These are phyloP conservation scores for Maudiozyma serrabonitensis DNA, from an alignment of 805 yeast species.

Conservation along the genomic window DNA sequence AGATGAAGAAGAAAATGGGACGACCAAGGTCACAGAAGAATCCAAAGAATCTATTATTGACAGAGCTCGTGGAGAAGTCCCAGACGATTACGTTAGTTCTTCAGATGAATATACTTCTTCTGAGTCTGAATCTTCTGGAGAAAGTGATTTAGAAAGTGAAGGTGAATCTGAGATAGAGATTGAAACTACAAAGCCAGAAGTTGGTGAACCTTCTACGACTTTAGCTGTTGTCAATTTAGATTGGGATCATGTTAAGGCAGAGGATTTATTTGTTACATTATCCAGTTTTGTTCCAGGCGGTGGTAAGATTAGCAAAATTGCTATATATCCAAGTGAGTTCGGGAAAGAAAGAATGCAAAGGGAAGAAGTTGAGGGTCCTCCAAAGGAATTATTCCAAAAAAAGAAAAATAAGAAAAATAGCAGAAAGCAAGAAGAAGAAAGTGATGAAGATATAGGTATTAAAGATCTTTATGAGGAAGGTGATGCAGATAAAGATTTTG, in stretches of 20 bases:
- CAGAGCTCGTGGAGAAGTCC: conserved; percentile 64
- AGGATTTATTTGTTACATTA: conserved; percentile 83
- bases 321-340: conserved; percentile 79
- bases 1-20: conserved; percentile 22
- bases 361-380: conserved; percentile 90
- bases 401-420: conserved; percentile 31
- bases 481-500: conserved; percentile 75
- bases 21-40: conserved; percentile 12
- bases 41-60: conserved; percentile 28
- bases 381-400: conserved; percentile 63
- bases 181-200: conserved; percentile 54
- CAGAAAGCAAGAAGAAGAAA: conserved; percentile 33
- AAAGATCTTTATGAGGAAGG: conserved; percentile 68
- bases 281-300: conserved; percentile 71
- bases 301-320: conserved; percentile 58
- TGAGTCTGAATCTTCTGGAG: conserved; percentile 35
- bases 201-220: conserved; percentile 73
- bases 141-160: conserved; percentile 36
- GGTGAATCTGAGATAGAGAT: conserved; percentile 47
- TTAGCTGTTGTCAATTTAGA: conserved; percentile 93
- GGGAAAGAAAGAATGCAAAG: conserved; percentile 87
- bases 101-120: conserved; percentile 39
- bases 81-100: conserved; percentile 33
- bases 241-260: conserved; percentile 90
- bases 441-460: conserved; percentile 51